These are phyloP conservation scores for Ustilaginoidea virens DNA, from an alignment of 2,329 filamentous ascomycete genomes.

Conservation along the genomic window DNA sequence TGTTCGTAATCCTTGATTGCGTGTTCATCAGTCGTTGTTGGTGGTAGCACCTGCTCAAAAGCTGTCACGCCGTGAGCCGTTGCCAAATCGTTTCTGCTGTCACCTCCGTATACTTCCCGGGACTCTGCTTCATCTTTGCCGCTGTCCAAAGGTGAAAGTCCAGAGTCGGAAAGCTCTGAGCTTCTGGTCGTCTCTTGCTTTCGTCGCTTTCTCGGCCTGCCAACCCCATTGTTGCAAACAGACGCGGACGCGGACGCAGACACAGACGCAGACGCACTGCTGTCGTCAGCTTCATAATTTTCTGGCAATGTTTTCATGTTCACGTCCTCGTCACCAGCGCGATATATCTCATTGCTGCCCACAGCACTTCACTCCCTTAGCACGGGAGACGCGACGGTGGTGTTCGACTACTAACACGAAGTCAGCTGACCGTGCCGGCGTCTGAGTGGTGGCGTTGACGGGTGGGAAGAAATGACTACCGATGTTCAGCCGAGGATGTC, in stretches of 20 bases:
- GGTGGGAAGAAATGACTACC: too few relatives aligned
- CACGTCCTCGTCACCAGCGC: slow-evolving; percentile 17
- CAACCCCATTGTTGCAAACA: slow-evolving; percentile 4
- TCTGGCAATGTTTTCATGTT: slow-evolving; percentile 18
- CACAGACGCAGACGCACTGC: background rate
- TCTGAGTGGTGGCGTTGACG: too few relatives aligned
- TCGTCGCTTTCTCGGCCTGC: slow-evolving; percentile 16
- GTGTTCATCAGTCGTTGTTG: slow-evolving; percentile 48
- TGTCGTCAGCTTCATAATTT: slow-evolving; percentile 6
- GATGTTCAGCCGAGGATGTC: slow-evolving; percentile 3
- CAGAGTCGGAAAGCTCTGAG: slow-evolving; percentile 11
- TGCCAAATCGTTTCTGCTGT: slow-evolving; percentile 6
- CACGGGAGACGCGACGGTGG: slow-evolving; percentile 4
- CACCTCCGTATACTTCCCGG: slow-evolving; percentile 1
- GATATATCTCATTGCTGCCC: slow-evolving; percentile 5
- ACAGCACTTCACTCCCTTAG: too few relatives aligned
- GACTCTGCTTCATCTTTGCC: background rate
- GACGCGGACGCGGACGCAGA: background rate
- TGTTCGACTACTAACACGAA: slow-evolving; percentile 15
- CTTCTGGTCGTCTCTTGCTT: slow-evolving; percentile 13
- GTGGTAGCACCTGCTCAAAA: slow-evolving; percentile 45
- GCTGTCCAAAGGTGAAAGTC: slow-evolving; percentile 7
- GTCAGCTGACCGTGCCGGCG: slow-evolving; percentile 20
- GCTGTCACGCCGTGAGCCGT: slow-evolving; percentile 13
- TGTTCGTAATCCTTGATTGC: slow-evolving; percentile 70